Evolutionary conservation across 441 rosid species (phyloP).

Genomic region (Euphorbia neoarborescens): DNA sequence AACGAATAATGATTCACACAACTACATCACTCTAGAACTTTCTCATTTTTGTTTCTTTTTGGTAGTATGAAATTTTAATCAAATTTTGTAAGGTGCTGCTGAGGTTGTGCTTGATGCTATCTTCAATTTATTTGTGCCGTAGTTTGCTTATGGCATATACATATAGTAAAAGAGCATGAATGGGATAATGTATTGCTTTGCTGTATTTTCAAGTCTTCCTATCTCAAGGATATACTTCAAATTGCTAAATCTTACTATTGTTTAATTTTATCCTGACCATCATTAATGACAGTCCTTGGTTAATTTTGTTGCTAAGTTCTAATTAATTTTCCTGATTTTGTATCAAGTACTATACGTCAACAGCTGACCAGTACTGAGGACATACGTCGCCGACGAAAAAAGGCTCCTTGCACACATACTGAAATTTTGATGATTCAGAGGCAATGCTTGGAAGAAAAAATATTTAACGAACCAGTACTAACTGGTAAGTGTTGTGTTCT

Average conservation of each 20-base stretch:
- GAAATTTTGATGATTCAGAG: constrained; percentile 82
- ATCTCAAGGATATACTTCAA: background rate
- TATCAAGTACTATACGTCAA: constrained; percentile 70
- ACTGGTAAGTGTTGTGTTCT: constrained; percentile 53
- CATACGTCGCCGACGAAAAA: constrained; percentile 86
- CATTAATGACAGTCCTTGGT: background rate
- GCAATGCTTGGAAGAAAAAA: constrained; percentile 66
- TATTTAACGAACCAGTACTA: constrained; percentile 53
- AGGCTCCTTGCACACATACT: constrained; percentile 88
- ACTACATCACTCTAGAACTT: background rate
- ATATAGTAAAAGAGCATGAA: background rate
- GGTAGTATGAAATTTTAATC: background rate
- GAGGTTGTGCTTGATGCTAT: constrained; percentile 11
- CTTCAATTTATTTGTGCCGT: background rate
- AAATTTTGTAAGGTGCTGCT: background rate
- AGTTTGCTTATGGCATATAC: background rate
- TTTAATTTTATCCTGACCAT: background rate
- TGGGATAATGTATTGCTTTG: background rate
- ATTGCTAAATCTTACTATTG: background rate
- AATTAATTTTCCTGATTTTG: constrained; percentile 23
- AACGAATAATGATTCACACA: constrained; percentile 1
- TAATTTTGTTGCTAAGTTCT: constrained; percentile 16
- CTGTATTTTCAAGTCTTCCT: background rate
- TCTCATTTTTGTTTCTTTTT: background rate
- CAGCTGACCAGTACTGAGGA: constrained; percentile 83